phyloP scores from a whole-genome alignment of 2,329 filamentous ascomycete genomes.

The Cercospora sp. region DNA sequence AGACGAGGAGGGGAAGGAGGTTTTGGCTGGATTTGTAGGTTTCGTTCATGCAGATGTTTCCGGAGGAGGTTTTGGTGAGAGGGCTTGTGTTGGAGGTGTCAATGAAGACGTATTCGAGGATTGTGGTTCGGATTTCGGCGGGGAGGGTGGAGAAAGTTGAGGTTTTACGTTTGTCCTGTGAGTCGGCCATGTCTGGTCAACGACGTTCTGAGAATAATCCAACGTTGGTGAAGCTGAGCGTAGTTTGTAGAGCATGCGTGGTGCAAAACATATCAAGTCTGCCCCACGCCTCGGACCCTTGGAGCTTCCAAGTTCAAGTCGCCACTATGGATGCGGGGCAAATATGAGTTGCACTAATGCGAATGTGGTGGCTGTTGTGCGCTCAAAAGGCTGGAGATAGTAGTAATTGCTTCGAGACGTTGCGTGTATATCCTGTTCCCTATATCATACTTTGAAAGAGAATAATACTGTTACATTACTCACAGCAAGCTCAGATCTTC shows the following conservation, averaged over 20 bases:
- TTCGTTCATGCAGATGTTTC: conserved; percentile 32
- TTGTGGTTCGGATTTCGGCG: conserved; percentile 40
- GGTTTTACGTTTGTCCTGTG: background rate
- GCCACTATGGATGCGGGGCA: background rate
- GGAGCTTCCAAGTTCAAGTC: background rate
- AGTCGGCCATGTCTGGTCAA: background rate
- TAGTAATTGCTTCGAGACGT: background rate
- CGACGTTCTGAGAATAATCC: background rate
- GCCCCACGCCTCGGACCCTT: background rate
- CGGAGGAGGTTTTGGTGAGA: conserved; percentile 18
- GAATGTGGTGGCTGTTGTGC: background rate
- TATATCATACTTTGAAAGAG: background rate
- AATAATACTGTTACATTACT: background rate
- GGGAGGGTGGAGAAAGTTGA: conserved; percentile 31
- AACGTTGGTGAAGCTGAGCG: background rate
- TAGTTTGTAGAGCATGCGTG: background rate
- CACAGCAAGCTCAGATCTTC: background rate
- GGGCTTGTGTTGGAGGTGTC: conserved; percentile 16
- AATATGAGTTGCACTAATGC: background rate
- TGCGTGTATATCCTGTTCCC: background rate
- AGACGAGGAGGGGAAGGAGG: conserved; percentile 41
- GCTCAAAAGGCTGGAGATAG: background rate
- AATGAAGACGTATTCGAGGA: conserved; percentile 37
- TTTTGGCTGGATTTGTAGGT: conserved; percentile 33
- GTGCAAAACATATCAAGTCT: background rate